Conservation (phyloP, 768 basidiomycete genomes). For the Russula sp. region DNA sequence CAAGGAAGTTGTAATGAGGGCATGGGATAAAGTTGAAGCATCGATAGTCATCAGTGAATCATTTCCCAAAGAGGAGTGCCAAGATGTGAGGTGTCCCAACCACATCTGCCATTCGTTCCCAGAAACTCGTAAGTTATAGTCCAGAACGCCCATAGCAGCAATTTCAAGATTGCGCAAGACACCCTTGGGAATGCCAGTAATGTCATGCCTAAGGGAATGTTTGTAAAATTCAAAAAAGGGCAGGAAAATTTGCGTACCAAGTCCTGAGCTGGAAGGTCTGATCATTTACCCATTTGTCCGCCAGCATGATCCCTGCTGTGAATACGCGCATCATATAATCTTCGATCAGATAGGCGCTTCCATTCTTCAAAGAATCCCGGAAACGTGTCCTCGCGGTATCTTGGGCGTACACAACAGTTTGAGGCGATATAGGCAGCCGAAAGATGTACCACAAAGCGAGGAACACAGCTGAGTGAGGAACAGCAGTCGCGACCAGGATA, state of each 20-base stretch:
- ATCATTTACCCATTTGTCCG: constrained; percentile 32
- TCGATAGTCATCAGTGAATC: constrained; percentile 12
- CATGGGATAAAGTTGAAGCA: constrained; percentile 10
- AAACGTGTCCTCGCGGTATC: constrained; percentile 23
- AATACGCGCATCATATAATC: constrained; percentile 33
- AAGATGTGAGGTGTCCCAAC: constrained; percentile 20
- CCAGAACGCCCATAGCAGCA: constrained; percentile 17
- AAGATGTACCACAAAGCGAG: constrained; percentile 29
- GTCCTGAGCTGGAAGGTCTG: constrained; percentile 26
- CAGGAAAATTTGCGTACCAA: constrained; percentile 25
- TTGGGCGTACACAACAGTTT: constrained; percentile 15
- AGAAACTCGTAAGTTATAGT: constrained; percentile 17
- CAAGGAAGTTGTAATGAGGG: constrained; percentile 14
- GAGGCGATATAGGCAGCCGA: constrained; percentile 23
- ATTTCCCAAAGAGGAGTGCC: constrained; percentile 13
- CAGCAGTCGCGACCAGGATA: constrained; percentile 15
- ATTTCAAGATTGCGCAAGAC: constrained; percentile 18
- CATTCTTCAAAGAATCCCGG: constrained; percentile 28
- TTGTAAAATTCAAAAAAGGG: background rate
- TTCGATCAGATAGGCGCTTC: constrained; percentile 26
- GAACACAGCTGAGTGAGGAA: constrained; percentile 17
- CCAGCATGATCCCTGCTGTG: constrained; percentile 31
- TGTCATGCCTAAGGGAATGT: constrained; percentile 10
- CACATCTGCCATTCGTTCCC: constrained; percentile 20
- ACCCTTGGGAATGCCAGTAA: constrained; percentile 14